These are phyloP conservation scores for Noccaea caerulescens DNA, from an alignment of 345 rosid species.

Conservation along the genomic window DNA sequence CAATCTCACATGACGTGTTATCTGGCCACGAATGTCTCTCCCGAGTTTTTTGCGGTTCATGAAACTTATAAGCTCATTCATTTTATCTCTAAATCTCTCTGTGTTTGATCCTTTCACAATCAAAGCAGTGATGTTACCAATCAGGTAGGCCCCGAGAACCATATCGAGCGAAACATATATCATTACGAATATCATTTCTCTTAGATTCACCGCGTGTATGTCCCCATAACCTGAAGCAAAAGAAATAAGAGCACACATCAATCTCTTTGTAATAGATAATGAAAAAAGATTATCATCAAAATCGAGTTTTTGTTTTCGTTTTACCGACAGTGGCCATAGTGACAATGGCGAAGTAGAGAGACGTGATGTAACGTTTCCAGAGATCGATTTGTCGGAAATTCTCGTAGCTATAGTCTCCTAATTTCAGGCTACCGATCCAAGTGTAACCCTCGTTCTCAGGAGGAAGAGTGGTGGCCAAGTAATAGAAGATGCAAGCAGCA, in stretches of 20 bases:
- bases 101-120: conserved; percentile 98
- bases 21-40: conserved; percentile 69
- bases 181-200: conserved; percentile 98
- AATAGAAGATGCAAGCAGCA: conserved; percentile 88
- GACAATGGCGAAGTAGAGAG: conserved; percentile 81
- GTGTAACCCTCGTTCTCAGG: conserved; percentile 68
- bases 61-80: conserved; percentile 81
- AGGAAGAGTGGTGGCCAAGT: conserved; percentile 82
- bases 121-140: conserved; percentile 97
- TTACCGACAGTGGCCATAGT: conserved; percentile 93
- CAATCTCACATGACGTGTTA: conserved; percentile 74
- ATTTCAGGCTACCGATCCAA: conserved; percentile 85
- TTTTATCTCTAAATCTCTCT: conserved; percentile 89
- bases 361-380: conserved; percentile 82
- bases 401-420: conserved; percentile 79
- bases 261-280: conserved; percentile 14
- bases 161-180: conserved; percentile 89
- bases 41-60: conserved; percentile 87
- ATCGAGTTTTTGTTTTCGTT: background rate
- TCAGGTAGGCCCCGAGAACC: conserved; percentile 95
- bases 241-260: background rate
- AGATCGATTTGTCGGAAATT: conserved; percentile 72
- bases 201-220: conserved; percentile 88
- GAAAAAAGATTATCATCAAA: background rate
- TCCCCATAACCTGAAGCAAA: conserved; percentile 87